Evolutionary conservation across 2,329 filamentous ascomycete genomes (phyloP).

Genomic region (Mycocentrospora acerina): DNA sequence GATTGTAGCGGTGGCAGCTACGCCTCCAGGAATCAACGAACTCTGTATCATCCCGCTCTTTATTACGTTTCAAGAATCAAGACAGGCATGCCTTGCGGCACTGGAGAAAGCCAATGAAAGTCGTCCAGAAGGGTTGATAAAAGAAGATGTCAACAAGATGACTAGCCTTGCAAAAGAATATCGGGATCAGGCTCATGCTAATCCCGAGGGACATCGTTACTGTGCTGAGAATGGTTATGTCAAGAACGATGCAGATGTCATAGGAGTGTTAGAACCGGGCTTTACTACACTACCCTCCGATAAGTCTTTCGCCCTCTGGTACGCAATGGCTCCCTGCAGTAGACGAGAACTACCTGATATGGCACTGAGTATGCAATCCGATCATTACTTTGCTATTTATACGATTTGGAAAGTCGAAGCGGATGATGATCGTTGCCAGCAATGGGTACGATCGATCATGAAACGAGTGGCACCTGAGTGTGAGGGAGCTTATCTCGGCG

Average conservation of each 20-base stretch:
- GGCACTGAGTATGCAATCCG: background rate
- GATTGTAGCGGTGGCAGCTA: conserved; percentile 43
- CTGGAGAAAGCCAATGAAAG: background rate
- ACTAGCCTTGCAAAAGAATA: background rate
- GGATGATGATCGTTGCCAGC: too few relatives aligned
- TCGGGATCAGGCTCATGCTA: background rate
- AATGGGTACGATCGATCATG: too few relatives aligned
- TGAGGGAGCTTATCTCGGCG: too few relatives aligned
- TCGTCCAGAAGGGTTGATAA: background rate
- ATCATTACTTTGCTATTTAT: background rate
- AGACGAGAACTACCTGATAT: background rate
- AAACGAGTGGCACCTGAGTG: too few relatives aligned
- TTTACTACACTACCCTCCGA: background rate
- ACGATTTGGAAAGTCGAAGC: too few relatives aligned
- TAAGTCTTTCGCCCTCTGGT: background rate
- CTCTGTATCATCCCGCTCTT: conserved; percentile 42
- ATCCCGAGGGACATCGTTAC: background rate
- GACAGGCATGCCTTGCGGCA: conserved; percentile 52
- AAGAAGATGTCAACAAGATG: background rate
- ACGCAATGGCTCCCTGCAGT: background rate
- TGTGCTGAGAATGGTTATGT: background rate
- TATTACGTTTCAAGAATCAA: conserved; percentile 45
- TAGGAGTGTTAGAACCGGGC: background rate
- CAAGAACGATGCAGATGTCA: background rate
- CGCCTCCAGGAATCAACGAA: conserved; percentile 28